phyloP scores from a whole-genome alignment of 768 basidiomycete species.

The Imleria badia region DNA sequence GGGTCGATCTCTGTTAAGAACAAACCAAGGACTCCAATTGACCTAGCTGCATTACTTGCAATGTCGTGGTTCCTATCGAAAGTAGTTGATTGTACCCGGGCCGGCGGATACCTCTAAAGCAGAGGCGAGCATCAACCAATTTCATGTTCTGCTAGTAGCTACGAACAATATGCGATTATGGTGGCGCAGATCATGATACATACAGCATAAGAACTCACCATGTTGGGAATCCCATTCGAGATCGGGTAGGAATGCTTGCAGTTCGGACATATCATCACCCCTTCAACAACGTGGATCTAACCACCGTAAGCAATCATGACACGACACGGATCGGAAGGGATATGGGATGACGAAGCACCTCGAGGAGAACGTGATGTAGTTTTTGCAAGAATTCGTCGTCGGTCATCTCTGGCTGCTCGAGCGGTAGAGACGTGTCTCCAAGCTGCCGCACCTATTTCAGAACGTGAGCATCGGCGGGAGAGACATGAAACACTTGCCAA shows the following conservation, averaged over 20 bases:
- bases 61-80: too few relatives aligned
- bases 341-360: conserved; percentile 51
- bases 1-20: too few relatives aligned
- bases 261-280: conserved; percentile 89
- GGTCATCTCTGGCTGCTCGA: conserved; percentile 68
- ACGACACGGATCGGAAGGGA: neutral
- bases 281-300: conserved; percentile 93
- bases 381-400: conserved; percentile 81
- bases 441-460: conserved; percentile 47
- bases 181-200: neutral
- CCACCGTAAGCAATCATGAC: too few relatives aligned
- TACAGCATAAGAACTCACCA: conserved; percentile 55
- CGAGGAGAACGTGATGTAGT: conserved; percentile 90
- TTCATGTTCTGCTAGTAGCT: conserved; percentile 94
- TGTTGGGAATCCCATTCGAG: conserved; percentile 94
- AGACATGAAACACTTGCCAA: conserved; percentile 50
- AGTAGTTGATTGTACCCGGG: neutral
- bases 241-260: conserved; percentile 90
- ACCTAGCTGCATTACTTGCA: too few relatives aligned
- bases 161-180: conserved; percentile 5
- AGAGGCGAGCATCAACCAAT: conserved; percentile 45
- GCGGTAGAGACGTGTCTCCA: conserved; percentile 81
- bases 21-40: too few relatives aligned
- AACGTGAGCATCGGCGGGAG: neutral
- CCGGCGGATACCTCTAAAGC: too few relatives aligned